Evolutionary conservation across 1,139 yeast species (phyloP), one percentile per base, ranked within the genome.

Genomic region (Yamadazyma spencermartinsiae): DNA sequence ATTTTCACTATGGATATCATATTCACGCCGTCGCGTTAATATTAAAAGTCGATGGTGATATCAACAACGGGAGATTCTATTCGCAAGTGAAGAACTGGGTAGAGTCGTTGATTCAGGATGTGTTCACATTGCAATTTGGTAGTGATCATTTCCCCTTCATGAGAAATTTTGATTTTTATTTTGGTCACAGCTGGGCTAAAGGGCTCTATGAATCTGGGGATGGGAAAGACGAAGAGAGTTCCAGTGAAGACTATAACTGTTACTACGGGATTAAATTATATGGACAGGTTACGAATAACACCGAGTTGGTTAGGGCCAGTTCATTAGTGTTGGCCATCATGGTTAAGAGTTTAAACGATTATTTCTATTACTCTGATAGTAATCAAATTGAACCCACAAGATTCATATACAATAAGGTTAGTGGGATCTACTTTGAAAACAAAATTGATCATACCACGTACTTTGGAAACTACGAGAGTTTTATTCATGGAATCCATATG

Each of bases 401-500:
- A 36, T 68, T 76, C 44, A 63, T 77, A 38, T 67, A 64, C 30
- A 83, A 84, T 63, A 77, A 72, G 53, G 87, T 80, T 18, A 68
- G 85, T 33, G 92, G 92, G 42, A 83, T 84, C 33, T 53, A 80
- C 35, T 82, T 79, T 59, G 95, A 87, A 60, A 87, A 88, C 62
- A 88, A 89, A 64, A 63, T 85, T 40, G 95, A 86, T 51, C 94
- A 86, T 63, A 86, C 95, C 2, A 89, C 97, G 1, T 89, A 82
- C 64, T 89, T 89, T 54, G 96, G 96, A 14, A 41, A 38, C 19
- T 56, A 71, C 39, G 66, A 72, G 12, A 90, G 89, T 58, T 90
- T 83, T 60, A 88, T 90, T 39, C 97, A 90, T 55, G 96, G 96
- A 55, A 90, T 90, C 44, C 97, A 90, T 58, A 92, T 92, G 82